Evolutionary conservation across 768 basidiomycete genomes (phyloP).

Genomic region (Xerocomellus chrysenteron): DNA sequence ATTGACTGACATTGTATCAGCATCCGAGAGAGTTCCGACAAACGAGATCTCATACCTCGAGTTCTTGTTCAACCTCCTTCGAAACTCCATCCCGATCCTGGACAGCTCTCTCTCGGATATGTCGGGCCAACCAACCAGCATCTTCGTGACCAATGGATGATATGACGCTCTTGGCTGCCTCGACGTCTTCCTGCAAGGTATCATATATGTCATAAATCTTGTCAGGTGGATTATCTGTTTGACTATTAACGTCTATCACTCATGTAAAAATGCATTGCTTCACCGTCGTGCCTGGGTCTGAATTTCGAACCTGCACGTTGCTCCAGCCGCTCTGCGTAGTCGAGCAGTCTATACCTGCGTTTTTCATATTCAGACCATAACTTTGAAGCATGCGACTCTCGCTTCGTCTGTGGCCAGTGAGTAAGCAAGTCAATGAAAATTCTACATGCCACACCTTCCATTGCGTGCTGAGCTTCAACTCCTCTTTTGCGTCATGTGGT

Average conservation of each 20-base stretch:
- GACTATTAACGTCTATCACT: not conserved
- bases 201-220: slow-evolving; percentile 59
- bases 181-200: slow-evolving; percentile 55
- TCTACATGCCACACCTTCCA: slow-evolving; percentile 62
- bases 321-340: slow-evolving; percentile 67
- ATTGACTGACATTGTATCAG: slow-evolving; percentile 37
- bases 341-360: slow-evolving; percentile 49
- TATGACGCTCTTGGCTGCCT: slow-evolving; percentile 44
- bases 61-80: slow-evolving; percentile 69
- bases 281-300: slow-evolving; percentile 42
- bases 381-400: slow-evolving; percentile 57
- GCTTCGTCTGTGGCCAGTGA: slow-evolving; percentile 45
- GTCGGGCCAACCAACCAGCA: slow-evolving; percentile 62
- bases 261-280: not conserved
- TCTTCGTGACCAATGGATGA: slow-evolving; percentile 41
- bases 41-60: slow-evolving; percentile 52
- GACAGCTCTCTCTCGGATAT: slow-evolving; percentile 48
- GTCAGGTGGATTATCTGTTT: slow-evolving; percentile 37
- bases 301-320: slow-evolving; percentile 51
- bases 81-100: slow-evolving; percentile 49
- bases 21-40: not conserved
- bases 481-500: slow-evolving; percentile 70
- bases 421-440: not conserved
- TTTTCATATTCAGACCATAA: slow-evolving; percentile 59
- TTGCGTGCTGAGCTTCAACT: slow-evolving; percentile 51